Evolutionary conservation across 78 protist species (phyloP), one percentile per base, ranked within the genome.

Genomic region (Dictyostelium capitatum): DNA sequence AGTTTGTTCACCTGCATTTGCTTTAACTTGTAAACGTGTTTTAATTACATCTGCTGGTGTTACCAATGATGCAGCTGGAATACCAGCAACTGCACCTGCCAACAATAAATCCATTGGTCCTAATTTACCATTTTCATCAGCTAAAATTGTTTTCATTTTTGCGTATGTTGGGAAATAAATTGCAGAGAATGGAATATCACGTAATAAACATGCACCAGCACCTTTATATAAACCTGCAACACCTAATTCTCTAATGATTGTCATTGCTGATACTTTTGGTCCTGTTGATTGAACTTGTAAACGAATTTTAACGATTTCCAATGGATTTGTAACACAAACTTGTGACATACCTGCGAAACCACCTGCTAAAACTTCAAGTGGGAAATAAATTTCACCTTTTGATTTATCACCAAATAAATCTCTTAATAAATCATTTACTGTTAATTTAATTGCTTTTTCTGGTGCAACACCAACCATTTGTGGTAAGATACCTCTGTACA

Each of bases 381-480:
- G 96, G 65, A 96, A 84, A 78, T 91, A 94, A 82, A 91, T 82
- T 19, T 91, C 89, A 57, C 97, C 97, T 48, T 82, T 82, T 79
- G 64, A 43, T 57, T 96, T 82, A 79, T 92, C 96, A 6, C 57
- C 83, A 64, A 96, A 95, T 17, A 80, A 72, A 30, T 57, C 51
- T 43, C 98, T 82, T 43, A 95, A 73, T 23, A 92, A 30, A 56
- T 95, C 98, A 89, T 96, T 96, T 37, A 96, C 95, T 2, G 91
- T 89, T 47, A 96, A 75, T 80, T 96, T 96, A 82, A 96, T 96
- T 30, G 98, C 98, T 59, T 96, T 96, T 59, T 96, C 98, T n/a
- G 98, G 98, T 10, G 97, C 97, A 8, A 96, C 98, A 79, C 98
- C 98, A 23, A 95, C 92, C 91, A 96, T 82, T 82, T 96, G 98